Percentiles rank a stretch among this genome's conserved stretches.
Conservation (phyloP, 805 yeast genomes). For the Pichia scutulata region DNA sequence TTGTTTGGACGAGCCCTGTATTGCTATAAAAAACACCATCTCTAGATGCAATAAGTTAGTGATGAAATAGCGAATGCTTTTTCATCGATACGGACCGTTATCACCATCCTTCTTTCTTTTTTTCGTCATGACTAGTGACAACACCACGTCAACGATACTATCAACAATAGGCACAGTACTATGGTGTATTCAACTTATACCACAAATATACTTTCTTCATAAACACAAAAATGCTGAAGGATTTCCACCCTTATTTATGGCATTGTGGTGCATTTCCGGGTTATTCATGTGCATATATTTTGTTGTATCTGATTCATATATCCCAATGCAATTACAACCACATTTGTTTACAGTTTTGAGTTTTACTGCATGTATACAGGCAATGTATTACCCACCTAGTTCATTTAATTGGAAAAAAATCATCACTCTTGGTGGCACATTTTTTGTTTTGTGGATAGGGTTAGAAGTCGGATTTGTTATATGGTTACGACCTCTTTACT, state of each 20-base stretch:
- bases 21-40: too few species aligned
- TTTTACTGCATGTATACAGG: constrained; percentile 58
- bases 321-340: constrained; percentile 83
- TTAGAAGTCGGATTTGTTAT: constrained; percentile 64
- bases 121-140: constrained; percentile 13
- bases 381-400: constrained; percentile 65
- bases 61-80: background rate
- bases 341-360: constrained; percentile 71
- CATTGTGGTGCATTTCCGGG: constrained; percentile 73
- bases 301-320: constrained; percentile 56
- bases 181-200: constrained; percentile 90
- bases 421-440: constrained; percentile 27
- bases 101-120: background rate
- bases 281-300: constrained; percentile 86
- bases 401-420: constrained; percentile 31
- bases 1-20: too few species aligned
- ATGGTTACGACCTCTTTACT: constrained; percentile 53
- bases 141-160: constrained; percentile 58
- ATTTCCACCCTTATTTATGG: constrained; percentile 83
- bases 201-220: constrained; percentile 63
- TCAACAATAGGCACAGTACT: constrained; percentile 86
- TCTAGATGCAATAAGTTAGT: too few species aligned
- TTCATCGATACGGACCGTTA: background rate
- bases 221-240: constrained; percentile 78
- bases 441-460: constrained; percentile 43